Evolutionary conservation across 2,329 filamentous ascomycete species (phyloP).

Genomic region (Geosmithia morbida): DNA sequence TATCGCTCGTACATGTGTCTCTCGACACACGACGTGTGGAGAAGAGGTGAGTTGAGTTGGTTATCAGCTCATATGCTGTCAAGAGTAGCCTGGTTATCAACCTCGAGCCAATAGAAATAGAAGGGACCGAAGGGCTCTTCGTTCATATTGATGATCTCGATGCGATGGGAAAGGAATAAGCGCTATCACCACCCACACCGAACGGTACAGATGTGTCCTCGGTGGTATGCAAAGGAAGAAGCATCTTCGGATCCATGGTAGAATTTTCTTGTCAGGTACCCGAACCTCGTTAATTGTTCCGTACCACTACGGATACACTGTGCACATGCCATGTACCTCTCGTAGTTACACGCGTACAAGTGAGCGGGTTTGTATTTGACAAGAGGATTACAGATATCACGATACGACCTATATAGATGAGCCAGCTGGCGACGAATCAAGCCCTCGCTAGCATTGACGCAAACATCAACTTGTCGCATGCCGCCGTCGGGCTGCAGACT

Average conservation of each 20-base stretch:
- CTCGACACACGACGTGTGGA: background rate
- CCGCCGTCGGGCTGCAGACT: background rate
- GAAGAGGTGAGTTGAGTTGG: background rate
- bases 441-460: too few relatives aligned
- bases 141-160: too few relatives aligned
- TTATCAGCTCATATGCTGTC: too few relatives aligned
- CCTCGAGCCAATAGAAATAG: background rate
- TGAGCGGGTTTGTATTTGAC: background rate
- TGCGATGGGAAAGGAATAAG: too few relatives aligned
- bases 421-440: background rate
- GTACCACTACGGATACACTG: background rate
- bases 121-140: too few relatives aligned
- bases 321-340: background rate
- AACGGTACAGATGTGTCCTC: too few relatives aligned
- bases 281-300: background rate
- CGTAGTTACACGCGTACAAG: background rate
- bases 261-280: background rate
- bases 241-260: background rate
- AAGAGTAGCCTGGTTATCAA: background rate
- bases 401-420: background rate
- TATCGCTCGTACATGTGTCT: background rate
- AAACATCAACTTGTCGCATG: background rate
- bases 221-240: background rate
- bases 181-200: too few relatives aligned
- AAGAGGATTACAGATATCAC: background rate